Conservation (phyloP, 257 asterid genomes). For the Coffea eugenioides region DNA sequence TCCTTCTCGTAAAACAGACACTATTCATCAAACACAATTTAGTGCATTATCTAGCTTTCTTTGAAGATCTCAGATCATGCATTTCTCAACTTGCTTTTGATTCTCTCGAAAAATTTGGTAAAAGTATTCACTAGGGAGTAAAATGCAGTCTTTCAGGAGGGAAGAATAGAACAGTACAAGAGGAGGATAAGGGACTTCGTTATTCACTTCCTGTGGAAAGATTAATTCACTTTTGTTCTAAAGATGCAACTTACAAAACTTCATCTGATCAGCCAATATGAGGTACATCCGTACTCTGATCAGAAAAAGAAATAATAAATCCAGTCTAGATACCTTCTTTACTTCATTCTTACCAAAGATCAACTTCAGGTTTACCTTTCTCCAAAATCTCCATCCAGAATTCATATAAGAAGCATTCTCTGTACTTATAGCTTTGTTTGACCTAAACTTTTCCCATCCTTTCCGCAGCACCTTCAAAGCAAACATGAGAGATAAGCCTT, state of each 20-base stretch:
- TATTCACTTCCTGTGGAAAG: neutral
- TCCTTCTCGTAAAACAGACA: too few relatives aligned
- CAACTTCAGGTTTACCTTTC: neutral
- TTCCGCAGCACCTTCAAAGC: slow-evolving; percentile 70
- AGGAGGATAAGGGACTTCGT: neutral
- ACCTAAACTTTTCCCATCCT: slow-evolving; percentile 33
- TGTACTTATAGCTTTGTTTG: neutral
- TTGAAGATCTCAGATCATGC: neutral
- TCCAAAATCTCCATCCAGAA: neutral
- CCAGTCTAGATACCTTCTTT: neutral
- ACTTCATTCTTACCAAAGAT: neutral
- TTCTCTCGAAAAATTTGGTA: neutral
- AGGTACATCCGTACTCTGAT: neutral
- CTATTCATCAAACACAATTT: neutral
- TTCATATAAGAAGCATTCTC: neutral
- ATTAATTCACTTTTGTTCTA: neutral
- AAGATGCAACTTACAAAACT: neutral
- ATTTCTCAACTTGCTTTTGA: too few relatives aligned
- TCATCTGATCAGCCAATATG: neutral
- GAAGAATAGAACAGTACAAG: neutral
- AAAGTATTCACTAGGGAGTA: neutral
- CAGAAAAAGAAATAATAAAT: neutral
- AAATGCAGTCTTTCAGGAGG: neutral
- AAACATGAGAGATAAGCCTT: slow-evolving; percentile 1
- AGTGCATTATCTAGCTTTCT: neutral